phyloP scores from a whole-genome alignment of 257 asterid species.

The Pogostemon cablin region DNA sequence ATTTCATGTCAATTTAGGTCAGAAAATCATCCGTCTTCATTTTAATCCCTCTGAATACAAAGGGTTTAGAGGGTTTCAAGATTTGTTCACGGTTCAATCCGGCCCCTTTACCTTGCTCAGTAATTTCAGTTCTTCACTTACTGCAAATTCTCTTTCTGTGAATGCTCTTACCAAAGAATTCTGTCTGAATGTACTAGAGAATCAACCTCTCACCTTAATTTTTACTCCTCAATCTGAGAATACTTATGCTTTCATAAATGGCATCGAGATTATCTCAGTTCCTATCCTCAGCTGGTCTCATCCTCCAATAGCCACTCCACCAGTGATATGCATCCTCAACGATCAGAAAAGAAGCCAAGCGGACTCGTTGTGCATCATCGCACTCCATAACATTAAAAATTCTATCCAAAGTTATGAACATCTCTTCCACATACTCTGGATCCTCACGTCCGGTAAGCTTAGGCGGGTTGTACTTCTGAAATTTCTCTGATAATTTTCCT shows the following conservation, averaged over 20 bases:
- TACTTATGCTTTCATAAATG: slow-evolving; percentile 41
- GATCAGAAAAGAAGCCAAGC: too few species aligned
- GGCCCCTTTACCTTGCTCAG: slow-evolving; percentile 34
- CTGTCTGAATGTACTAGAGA: slow-evolving; percentile 22
- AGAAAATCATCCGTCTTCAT: slow-evolving; percentile 31
- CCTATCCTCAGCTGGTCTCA: too few species aligned
- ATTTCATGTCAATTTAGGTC: slow-evolving; percentile 32
- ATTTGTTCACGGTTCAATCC: slow-evolving; percentile 32
- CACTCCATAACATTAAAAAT: too few species aligned
- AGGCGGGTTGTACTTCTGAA: too few species aligned
- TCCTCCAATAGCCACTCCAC: too few species aligned
- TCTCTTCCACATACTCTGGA: too few species aligned
- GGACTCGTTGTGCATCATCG: too few species aligned
- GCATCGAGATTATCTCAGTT: slow-evolving; percentile 36
- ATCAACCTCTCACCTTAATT: slow-evolving; percentile 18
- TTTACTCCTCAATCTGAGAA: slow-evolving; percentile 25
- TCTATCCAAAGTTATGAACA: too few species aligned
- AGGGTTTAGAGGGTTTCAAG: slow-evolving; percentile 29
- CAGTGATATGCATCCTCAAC: too few species aligned
- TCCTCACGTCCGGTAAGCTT: too few species aligned
- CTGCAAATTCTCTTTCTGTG: slow-evolving; percentile 30
- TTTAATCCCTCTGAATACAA: slow-evolving; percentile 25
- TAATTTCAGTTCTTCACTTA: slow-evolving; percentile 33
- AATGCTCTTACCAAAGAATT: slow-evolving; percentile 29
- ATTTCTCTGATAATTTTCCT: too few species aligned